Evolutionary conservation across 192 early-diverging fungal genomes (phyloP).

Genomic region (Umbelopsis vinacea): DNA sequence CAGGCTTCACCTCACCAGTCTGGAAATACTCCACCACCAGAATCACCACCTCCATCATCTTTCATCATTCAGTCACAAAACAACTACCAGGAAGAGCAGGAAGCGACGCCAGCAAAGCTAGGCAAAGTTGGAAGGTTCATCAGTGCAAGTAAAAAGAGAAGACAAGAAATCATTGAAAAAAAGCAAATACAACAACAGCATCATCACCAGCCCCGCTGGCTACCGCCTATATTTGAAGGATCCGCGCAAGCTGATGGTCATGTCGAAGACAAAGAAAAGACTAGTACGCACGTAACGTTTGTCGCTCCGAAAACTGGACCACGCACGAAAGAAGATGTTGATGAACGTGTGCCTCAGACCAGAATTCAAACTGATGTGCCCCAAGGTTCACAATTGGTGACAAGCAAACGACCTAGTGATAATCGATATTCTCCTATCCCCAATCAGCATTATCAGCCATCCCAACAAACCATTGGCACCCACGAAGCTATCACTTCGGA

Average conservation of each 20-base stretch:
- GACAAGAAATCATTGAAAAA: slow-evolving; percentile 15
- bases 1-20: neutral
- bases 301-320: neutral
- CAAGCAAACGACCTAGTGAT: neutral
- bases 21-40: neutral
- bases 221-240: slow-evolving; percentile 1
- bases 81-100: slow-evolving; percentile 3
- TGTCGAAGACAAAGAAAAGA: neutral
- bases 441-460: slow-evolving; percentile 8
- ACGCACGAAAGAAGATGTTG: neutral
- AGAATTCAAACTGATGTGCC: neutral
- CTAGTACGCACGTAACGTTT: neutral
- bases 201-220: slow-evolving; percentile 1
- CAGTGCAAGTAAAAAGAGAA: slow-evolving; percentile 1
- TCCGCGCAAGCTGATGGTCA: neutral
- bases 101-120: slow-evolving; percentile 10
- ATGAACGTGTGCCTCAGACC: neutral
- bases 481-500: neutral
- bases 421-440: slow-evolving; percentile 2
- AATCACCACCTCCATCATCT: neutral
- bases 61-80: neutral
- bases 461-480: neutral
- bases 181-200: slow-evolving; percentile 17
- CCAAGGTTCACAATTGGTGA: neutral
- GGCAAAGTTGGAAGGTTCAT: slow-evolving; percentile 13